Evolutionary conservation across 225 moss, liverwort and hornwort genomes (phyloP), one percentile per base, ranked within the genome.

Genomic region (Climacium dendroides): DNA sequence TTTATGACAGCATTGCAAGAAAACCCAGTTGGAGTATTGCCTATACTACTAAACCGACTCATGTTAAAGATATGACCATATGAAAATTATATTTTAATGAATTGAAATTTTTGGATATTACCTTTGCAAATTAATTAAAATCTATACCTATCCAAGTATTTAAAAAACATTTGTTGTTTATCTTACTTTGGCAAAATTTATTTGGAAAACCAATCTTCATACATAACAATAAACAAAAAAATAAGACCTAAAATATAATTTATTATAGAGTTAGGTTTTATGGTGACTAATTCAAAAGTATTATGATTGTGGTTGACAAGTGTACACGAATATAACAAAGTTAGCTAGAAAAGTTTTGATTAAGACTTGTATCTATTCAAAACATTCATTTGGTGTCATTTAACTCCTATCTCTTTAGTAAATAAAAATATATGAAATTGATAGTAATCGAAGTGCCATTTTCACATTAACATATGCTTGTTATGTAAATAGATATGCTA

Each of bases 71-170:
- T 81, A 79, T 29, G 43, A 5, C 17, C 17, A 17, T 18, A 45
- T 28, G 1, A 1, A 6, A 43, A 4, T 20, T 14, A 13, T 15
- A 53, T 18, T 26, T 7, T 19, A 5, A 0, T 37, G 6, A 16
- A 39, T 2, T 18, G 3, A 1, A 26, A 7, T 26, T 5, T 28
- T 28, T 28, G 11, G 16, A 17, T 28, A 53, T 5, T 75, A 22
- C 2, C 58, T 58, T 39, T 25, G 3, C 11, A 57, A 78, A 8
- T 74, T 22, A n/a, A 37, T 11, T 25, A 17, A 54, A 37, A 26
- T 18, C 26, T 37, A 17, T 2, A 54, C 5, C 24, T n/a, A 6
- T 5, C 2, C 0, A 32, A 0, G 54, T n/a, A 1, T n/a, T 53
- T 54, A n/a, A 24, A 16, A 53, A 76, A 2, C 25, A 77, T 15